phyloP scores from a whole-genome alignment of 148 eudicot species.

The Diospyros lotus region DNA sequence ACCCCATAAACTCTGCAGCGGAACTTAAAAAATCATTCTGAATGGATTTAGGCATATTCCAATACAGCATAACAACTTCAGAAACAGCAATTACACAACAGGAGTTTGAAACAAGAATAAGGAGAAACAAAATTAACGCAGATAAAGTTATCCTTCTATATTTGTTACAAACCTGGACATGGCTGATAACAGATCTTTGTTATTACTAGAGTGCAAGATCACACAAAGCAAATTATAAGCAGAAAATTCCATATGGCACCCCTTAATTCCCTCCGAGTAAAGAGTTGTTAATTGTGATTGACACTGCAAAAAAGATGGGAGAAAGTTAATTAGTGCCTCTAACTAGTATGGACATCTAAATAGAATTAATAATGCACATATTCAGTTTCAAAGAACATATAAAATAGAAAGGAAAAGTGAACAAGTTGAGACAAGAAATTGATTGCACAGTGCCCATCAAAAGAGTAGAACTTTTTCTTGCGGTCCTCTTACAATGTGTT shows the following conservation, averaged over 20 bases:
- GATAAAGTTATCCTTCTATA: background rate
- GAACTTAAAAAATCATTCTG: background rate
- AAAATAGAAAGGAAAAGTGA: too few relatives aligned
- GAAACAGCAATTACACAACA: slow-evolving; percentile 10
- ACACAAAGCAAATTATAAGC: slow-evolving; percentile 86
- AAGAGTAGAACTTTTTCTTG: too few relatives aligned
- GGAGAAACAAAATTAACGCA: background rate
- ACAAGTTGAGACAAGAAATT: too few relatives aligned
- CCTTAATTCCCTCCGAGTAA: slow-evolving; percentile 86
- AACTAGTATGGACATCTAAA: background rate
- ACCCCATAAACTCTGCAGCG: background rate
- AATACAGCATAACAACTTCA: background rate
- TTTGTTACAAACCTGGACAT: slow-evolving; percentile 76
- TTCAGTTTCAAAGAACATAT: background rate
- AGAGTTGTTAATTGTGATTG: slow-evolving; percentile 83
- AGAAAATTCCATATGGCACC: slow-evolving; percentile 84
- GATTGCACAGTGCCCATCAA: too few relatives aligned
- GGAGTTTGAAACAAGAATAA: background rate
- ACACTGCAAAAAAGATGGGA: slow-evolving; percentile 56
- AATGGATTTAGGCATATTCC: background rate
- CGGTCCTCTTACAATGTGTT: too few relatives aligned
- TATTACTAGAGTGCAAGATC: slow-evolving; percentile 73
- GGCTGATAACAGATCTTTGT: slow-evolving; percentile 76
- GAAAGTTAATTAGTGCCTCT: background rate
- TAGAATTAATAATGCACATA: background rate